Base-by-base conservation (phyloP, 176 grass and related monocot genomes). In the Poa pratensis region DNA sequence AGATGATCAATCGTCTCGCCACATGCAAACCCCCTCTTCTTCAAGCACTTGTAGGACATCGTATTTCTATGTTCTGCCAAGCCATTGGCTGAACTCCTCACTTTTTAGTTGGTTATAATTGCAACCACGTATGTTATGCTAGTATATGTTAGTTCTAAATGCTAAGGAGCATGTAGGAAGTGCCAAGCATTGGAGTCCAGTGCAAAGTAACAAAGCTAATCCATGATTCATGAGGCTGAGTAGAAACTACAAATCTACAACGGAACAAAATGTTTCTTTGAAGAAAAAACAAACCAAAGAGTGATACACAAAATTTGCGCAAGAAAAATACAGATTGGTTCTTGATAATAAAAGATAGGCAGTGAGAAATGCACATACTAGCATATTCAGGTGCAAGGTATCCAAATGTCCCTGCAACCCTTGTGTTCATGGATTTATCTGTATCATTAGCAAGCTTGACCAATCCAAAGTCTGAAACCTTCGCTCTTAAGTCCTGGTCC, bases 301-400 rank as follows among this genome's bases (percentile, higher is more conserved):
- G 58, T 15, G 9, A 90, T 53, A 43, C 40, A 39, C 39, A 6
- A 82, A 64, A 57, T 10, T 34, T 78, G 57, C 52, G 19, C 34
- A 85, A 82, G 49, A 66, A 34, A 91, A 73, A 79, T 78, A 9
- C 4, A 82, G 12, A 82, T 49, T 50, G 51, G 18, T 80, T 52
- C 30, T 35, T 76, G 55, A 61, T 53, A 86, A 73, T 40, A 80
- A 39, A 85, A 76, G 43, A 88, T 24, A 43, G 72, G 58, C 5
- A 75, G 59, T 66, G 55, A 73, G 62, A 88, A 83, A n/a, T 76
- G 70, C 19, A 95, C 96, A 81, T 95, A 98, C 96, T 90, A 63
- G 96, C 96, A 84, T 98, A 98, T 83, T 98, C 96, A 68, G 96
- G 96, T 2, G 96, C 96, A 27, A 98, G 93, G 84, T 98, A 98